These are phyloP conservation scores for Citrullus mucosospermus DNA, from an alignment of 306 rosid species.

Conservation along the genomic window DNA sequence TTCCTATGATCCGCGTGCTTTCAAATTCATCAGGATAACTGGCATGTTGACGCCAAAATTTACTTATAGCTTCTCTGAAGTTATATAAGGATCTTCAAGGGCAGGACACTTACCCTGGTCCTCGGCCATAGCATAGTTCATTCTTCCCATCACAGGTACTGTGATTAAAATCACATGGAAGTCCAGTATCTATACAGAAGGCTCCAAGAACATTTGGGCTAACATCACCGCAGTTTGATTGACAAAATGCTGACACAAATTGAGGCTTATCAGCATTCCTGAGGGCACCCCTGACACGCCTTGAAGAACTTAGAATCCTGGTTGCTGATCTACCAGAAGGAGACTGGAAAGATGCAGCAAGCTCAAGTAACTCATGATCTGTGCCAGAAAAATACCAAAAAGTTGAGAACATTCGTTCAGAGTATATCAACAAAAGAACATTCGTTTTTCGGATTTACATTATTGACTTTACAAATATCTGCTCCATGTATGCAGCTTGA, in stretches of 20 bases:
- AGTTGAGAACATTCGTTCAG: background rate
- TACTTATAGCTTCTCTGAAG: conserved; percentile 6
- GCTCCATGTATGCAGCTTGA: background rate
- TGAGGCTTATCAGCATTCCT: conserved; percentile 46
- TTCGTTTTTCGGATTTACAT: background rate
- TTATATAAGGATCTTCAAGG: background rate
- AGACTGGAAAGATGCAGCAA: conserved; percentile 66
- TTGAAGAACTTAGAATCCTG: conserved; percentile 38
- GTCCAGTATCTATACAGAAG: conserved; percentile 70
- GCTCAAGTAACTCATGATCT: conserved; percentile 66
- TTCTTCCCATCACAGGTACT: conserved; percentile 90
- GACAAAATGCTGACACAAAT: conserved; percentile 91
- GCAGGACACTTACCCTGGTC: conserved; percentile 66
- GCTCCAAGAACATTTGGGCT: conserved; percentile 93
- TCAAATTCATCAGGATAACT: conserved; percentile 93
- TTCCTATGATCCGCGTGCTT: conserved; percentile 85
- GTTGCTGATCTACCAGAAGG: conserved; percentile 47
- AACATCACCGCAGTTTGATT: conserved; percentile 91
- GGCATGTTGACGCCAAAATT: conserved; percentile 17
- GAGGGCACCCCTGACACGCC: conserved; percentile 58
- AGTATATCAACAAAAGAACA: background rate
- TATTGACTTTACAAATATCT: background rate
- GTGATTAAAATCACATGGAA: conserved; percentile 92
- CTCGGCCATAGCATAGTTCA: conserved; percentile 73
- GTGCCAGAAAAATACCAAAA: conserved; percentile 16